Base-by-base conservation (phyloP, 345 rosid species). In the Kandelia obovata region DNA sequence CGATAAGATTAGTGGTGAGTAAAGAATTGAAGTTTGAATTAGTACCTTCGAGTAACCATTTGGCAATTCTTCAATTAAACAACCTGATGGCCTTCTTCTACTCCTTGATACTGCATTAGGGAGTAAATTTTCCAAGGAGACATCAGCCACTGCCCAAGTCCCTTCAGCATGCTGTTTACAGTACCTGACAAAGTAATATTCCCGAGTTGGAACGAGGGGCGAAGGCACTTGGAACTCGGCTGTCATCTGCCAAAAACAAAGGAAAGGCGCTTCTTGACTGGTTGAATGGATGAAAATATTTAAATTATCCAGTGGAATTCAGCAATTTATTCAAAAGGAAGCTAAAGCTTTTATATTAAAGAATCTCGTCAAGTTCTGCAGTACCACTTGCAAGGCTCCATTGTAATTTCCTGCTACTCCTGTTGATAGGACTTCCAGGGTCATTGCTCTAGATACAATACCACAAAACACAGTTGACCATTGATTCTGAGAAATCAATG, bases 321-420 rank as follows among this genome's bases (percentile, higher is more conserved):
- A 37, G 8, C 43, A 39, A 39, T 39, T 39, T 11, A 39, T 39
- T 9, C 46, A 39, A 39, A 11, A 34, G 37, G 37, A 34, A 34
- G 37, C 9, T 34, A 34, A 34, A 34, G 37, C 37, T 43, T 43
- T 43, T 43, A 43, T 43, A 43, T 43, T 43, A 19, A 43, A 43
- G 49, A 13, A 43, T 43, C 5, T 43, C 13, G 6, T 5, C 26
- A 25, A 56, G 13, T 56, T 25, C 59, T 1, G 30, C 13, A 21
- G 59, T 8, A 94, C 98, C 97, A 94, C 95, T 94, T 94, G 98
- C 47, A 94, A 70, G 59, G 97, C 97, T 37, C 98, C 98, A 70
- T 94, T 91, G 75, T 84, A 89, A 86, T 88, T 94, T 72, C 98
- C 97, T 60, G 96, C 98, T 15, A 94, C 92, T 43, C 98, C 98